Conservation (phyloP, 495 filamentous ascomycete species). For the Xylaria bambusicola region DNA sequence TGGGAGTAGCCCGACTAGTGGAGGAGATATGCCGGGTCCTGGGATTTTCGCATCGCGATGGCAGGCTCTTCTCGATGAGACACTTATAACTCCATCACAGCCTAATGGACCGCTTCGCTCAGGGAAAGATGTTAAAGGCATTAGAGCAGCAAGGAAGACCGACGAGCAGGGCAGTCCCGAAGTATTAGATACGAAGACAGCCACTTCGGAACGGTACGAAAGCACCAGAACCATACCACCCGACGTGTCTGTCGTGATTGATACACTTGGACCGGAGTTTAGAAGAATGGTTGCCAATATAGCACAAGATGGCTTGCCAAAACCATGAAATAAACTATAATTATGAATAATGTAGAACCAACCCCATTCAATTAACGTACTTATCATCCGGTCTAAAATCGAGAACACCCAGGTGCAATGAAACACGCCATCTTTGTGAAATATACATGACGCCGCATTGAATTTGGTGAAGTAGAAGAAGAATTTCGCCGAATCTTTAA, state of each 20-base stretch:
- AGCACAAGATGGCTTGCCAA: slow-evolving; percentile 17
- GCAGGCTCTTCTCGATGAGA: slow-evolving; percentile 62
- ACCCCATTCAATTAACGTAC: slow-evolving; percentile 1
- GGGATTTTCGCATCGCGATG: slow-evolving; percentile 65
- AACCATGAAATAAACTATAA: not conserved
- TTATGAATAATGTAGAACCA: not conserved
- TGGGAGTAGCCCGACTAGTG: slow-evolving; percentile 15
- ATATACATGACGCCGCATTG: no score
- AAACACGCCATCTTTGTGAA: not conserved
- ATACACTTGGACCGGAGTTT: slow-evolving; percentile 40
- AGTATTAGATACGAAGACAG: slow-evolving; percentile 25
- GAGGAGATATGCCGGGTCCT: slow-evolving; percentile 49
- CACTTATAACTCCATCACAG: slow-evolving; percentile 56
- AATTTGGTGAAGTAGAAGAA: not conserved
- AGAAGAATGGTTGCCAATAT: slow-evolving; percentile 32
- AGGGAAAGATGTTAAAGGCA: slow-evolving; percentile 53
- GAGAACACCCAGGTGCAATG: not conserved
- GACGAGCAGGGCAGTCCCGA: slow-evolving; percentile 43
- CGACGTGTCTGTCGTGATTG: slow-evolving; percentile 41
- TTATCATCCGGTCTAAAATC: not conserved
- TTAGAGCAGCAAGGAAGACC: slow-evolving; percentile 50
- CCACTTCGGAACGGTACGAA: slow-evolving; percentile 22
- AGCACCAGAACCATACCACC: slow-evolving; percentile 22
- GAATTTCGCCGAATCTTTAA: not conserved
- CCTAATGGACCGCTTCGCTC: slow-evolving; percentile 45